Base-by-base conservation (phyloP, 306 rosid genomes). In the Spatholobus suberectus region DNA sequence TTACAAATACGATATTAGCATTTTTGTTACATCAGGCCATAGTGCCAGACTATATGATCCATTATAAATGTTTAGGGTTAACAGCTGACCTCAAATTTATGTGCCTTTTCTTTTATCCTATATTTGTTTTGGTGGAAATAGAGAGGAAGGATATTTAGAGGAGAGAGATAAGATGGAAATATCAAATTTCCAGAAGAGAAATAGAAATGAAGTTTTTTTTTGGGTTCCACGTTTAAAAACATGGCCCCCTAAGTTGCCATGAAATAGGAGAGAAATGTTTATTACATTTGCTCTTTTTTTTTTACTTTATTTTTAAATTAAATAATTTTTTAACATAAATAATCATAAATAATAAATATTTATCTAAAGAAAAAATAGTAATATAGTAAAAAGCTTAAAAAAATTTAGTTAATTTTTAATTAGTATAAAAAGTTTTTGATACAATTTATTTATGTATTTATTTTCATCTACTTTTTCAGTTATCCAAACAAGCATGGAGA, bases 11-110 rank as follows among this genome's bases (percentile, higher is more conserved):
- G 47, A 77, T 55, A 49, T 73, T 84, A 43, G 81, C 61, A 63
- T 44, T 82, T 85, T 80, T 76, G 77, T 20, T 83, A 73, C 77
- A 61, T 79, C 72, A 87, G 89, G 89, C 57, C 67, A 82, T 34
- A 35, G 37, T 37, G 89, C 57, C 67, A 82, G 38, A 35, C 43
- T 37, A 40, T 40, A 23, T 78, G 72, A 49, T 67, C 88, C 65
- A 44, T 77, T 83, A 76, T 80, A 80, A 82, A 83, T 41, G 63
- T 75, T 80, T 81, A 78, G 65, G 75, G 57, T 76, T 81, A 59
- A 78, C 76, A 58, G 63, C 83, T 58, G 87, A 86, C 21, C 47
- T 34, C 47, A 65, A 85, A 34, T 69, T 74, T 81, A 21, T 35
- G 32, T 63, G 65, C 59, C 82, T 52, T 84, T 73, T 83, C 87